Percentiles rank a stretch among this genome's conserved stretches.
Conservation (phyloP, 225 moss, liverwort and hornwort genomes). For the Rhytidiadelphus loreus region DNA sequence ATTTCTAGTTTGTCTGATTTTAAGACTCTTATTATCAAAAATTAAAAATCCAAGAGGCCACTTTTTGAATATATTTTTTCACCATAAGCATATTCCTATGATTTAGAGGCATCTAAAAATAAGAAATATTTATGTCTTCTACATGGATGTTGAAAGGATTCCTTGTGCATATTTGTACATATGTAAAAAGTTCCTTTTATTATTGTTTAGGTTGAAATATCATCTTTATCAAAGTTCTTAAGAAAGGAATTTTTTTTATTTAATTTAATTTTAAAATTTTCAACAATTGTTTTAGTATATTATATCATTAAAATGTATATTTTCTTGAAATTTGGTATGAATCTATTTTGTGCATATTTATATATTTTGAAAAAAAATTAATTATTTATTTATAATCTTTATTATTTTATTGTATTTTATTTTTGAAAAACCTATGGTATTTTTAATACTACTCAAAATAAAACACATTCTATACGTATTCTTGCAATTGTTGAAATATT, state of each 20-base stretch:
- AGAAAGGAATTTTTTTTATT: background rate
- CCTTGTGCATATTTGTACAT: background rate
- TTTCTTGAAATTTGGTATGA: background rate
- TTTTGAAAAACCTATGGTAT: background rate
- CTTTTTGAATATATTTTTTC: background rate
- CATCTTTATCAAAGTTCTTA: background rate
- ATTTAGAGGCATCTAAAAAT: background rate
- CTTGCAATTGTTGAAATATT: background rate
- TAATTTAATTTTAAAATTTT: background rate
- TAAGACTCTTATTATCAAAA: background rate
- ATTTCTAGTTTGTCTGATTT: background rate
- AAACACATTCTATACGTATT: background rate
- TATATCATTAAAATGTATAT: background rate
- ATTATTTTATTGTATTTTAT: background rate
- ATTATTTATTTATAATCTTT: background rate
- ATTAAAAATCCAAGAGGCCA: background rate
- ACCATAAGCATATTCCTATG: background rate
- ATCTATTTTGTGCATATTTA: background rate
- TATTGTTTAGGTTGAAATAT: background rate
- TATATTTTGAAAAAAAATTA: background rate
- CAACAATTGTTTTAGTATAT: background rate
- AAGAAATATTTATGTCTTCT: background rate
- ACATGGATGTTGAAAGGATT: background rate
- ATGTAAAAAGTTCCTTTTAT: background rate
- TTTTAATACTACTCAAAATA: background rate